Evolutionary conservation across 2,329 filamentous ascomycete species (phyloP).

Genomic region (Fusarium sp.): DNA sequence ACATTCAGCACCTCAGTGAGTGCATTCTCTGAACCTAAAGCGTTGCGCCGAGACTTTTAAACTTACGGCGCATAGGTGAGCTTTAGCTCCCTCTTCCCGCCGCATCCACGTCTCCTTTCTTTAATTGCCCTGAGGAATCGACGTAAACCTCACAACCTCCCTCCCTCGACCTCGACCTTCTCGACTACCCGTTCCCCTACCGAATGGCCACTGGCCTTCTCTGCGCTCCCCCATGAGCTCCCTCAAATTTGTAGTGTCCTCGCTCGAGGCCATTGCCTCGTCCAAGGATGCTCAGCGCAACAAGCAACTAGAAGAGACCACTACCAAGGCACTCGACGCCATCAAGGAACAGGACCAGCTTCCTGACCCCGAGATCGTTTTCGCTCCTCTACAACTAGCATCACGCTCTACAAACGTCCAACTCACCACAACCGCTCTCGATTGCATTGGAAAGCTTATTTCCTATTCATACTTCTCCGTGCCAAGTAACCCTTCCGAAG

Average conservation of each 20-base stretch:
- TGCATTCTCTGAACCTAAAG: not conserved
- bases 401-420: constrained; percentile 87
- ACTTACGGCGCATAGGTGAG: constrained; percentile 16
- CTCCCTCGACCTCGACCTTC: constrained; percentile 7
- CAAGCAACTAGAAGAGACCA: constrained; percentile 83
- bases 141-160: constrained; percentile 29
- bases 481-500: constrained; percentile 58
- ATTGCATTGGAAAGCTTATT: constrained; percentile 98
- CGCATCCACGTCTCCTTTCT: constrained; percentile 38
- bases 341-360: constrained; percentile 87
- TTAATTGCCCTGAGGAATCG: constrained; percentile 35
- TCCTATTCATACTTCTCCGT: constrained; percentile 98
- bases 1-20: not conserved
- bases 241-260: constrained; percentile 93
- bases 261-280: constrained; percentile 88
- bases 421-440: constrained; percentile 88
- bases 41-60: not conserved
- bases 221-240: constrained; percentile 80
- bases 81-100: constrained; percentile 27
- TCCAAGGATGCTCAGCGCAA: constrained; percentile 92
- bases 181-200: constrained; percentile 21
- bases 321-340: constrained; percentile 82
- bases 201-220: constrained; percentile 59
- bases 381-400: constrained; percentile 88
- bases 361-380: constrained; percentile 91